A percentile compares a stretch with the other conserved stretches of the same genome.
Evolutionary conservation across 345 rosid species (phyloP).

Genomic region (Acer campestre): DNA sequence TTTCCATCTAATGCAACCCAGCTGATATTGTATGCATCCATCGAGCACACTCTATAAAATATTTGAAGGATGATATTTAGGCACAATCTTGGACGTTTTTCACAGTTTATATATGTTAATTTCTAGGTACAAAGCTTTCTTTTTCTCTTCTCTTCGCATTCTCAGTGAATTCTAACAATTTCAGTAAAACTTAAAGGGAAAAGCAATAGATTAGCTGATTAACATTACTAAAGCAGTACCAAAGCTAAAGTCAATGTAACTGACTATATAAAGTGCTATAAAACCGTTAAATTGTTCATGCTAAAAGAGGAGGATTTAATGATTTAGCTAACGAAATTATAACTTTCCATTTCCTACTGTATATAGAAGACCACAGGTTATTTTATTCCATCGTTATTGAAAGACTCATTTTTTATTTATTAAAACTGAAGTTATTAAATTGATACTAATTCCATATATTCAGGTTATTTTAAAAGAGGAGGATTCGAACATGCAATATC

Average conservation of each 20-base stretch:
- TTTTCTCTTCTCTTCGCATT: background rate
- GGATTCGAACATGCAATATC: too few species aligned
- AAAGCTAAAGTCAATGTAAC: background rate
- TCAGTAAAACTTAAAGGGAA: background rate
- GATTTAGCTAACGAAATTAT: background rate
- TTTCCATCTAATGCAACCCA: conserved; percentile 1
- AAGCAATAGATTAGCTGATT: background rate
- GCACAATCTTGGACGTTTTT: background rate
- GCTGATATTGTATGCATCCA: background rate
- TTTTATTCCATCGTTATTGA: too few species aligned
- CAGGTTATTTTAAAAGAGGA: too few species aligned
- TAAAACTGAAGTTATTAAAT: too few species aligned
- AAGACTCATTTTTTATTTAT: too few species aligned
- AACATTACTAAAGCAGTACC: background rate
- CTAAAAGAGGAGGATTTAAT: background rate
- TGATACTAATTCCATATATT: too few species aligned
- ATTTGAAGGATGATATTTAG: background rate
- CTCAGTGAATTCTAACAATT: background rate
- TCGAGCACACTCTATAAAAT: background rate
- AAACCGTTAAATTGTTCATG: too few species aligned
- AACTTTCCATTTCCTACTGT: background rate
- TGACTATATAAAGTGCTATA: too few species aligned
- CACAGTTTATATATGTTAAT: background rate
- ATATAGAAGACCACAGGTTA: background rate
- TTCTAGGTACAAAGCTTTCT: background rate